phyloP scores from a whole-genome alignment of 2,329 filamentous ascomycete genomes.

The Talaromyces atroroseus region DNA sequence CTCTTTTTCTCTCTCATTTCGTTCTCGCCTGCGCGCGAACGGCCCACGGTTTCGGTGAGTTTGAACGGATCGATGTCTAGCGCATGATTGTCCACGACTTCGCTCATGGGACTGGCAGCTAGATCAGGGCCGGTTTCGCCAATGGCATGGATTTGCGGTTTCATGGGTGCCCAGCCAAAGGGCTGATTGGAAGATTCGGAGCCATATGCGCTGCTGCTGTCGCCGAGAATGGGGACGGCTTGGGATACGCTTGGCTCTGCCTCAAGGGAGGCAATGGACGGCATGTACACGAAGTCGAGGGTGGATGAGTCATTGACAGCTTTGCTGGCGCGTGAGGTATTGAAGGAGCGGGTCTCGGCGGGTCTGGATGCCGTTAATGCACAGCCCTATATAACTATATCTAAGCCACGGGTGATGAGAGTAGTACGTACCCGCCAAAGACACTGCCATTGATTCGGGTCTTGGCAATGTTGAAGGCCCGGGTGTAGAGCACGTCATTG shows the following conservation, averaged over 20 bases:
- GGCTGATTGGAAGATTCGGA: conserved; percentile 12
- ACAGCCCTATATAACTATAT: neutral
- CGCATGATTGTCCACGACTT: conserved; percentile 53
- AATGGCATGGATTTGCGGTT: conserved; percentile 53
- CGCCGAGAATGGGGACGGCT: conserved; percentile 48
- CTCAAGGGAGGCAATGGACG: conserved; percentile 45
- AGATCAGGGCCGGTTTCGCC: conserved; percentile 39
- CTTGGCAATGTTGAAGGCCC: conserved; percentile 52
- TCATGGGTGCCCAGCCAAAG: conserved; percentile 38
- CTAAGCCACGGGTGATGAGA: neutral
- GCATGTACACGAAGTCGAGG: conserved; percentile 60
- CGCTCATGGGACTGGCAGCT: conserved; percentile 51
- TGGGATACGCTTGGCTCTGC: conserved; percentile 21
- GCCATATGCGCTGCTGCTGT: conserved; percentile 26
- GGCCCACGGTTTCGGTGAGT: conserved; percentile 47
- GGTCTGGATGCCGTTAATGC: neutral
- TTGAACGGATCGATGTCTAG: conserved; percentile 53
- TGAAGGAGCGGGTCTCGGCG: conserved; percentile 49
- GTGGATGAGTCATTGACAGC: conserved; percentile 54
- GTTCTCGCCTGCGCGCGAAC: conserved; percentile 33
- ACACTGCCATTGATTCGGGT: conserved; percentile 42
- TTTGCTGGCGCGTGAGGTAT: conserved; percentile 55
- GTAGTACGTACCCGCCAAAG: conserved; percentile 30
- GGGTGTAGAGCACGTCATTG: conserved; percentile 48
- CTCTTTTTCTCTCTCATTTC: conserved; percentile 23